These are phyloP conservation scores for Tuber aestivum DNA, from an alignment of 495 filamentous ascomycete species.

Conservation along the genomic window DNA sequence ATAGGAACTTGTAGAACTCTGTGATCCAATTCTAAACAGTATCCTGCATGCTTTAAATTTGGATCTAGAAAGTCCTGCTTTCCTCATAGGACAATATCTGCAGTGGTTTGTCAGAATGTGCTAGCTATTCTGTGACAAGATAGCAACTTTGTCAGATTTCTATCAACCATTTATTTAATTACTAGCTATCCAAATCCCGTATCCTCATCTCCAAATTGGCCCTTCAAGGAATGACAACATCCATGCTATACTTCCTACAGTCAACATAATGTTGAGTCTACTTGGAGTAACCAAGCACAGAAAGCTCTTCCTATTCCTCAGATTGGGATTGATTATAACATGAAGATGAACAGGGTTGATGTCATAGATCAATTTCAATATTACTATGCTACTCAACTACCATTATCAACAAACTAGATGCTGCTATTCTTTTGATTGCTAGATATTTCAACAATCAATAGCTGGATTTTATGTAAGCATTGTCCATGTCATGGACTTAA, in stretches of 20 bases:
- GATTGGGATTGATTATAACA: slow-evolving; percentile 5
- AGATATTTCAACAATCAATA: slow-evolving; percentile 26
- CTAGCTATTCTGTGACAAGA: slow-evolving; percentile 8
- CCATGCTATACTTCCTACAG: neutral
- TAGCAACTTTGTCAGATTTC: neutral
- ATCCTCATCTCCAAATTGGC: neutral
- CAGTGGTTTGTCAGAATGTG: neutral
- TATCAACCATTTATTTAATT: neutral
- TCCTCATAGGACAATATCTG: neutral
- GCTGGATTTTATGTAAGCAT: neutral
- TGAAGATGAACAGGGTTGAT: neutral
- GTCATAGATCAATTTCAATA: neutral
- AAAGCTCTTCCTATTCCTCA: neutral
- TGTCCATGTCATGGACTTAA: neutral
- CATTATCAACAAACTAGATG: slow-evolving; percentile 6
- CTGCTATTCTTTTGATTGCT: slow-evolving; percentile 35
- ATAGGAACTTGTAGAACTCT: slow-evolving; percentile 3
- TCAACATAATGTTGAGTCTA: neutral
- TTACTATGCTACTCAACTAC: neutral
- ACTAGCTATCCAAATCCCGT: neutral
- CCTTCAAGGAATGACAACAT: neutral
- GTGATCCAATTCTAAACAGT: neutral
- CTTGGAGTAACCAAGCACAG: neutral
- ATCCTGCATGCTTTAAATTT: neutral
- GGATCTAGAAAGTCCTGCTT: neutral